Evolutionary conservation across 495 filamentous ascomycete species (phyloP), one percentile per base, ranked within the genome.

Genomic region (Parachaetomium inaequale): DNA sequence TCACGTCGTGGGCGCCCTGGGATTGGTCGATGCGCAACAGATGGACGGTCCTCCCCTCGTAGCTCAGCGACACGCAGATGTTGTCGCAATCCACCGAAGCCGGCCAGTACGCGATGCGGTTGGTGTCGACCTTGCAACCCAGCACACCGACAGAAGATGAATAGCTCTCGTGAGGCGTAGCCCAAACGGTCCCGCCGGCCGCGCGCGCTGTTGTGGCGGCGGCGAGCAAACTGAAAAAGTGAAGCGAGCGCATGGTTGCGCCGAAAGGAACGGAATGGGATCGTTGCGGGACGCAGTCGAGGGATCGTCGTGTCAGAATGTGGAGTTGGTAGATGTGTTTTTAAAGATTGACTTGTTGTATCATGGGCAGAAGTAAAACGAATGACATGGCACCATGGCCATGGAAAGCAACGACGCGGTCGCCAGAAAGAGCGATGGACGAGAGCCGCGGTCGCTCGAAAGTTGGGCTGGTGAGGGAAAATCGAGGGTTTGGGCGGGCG

Each of bases 71-170:
- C 15, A 81, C 64, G 70, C 79, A 81, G 57, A 81, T 70, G 58
- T 75, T 79, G 66, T 67, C 69, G 73, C 79, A 81, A 70, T 79
- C 77, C 46, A 80, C 74, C 0, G 76, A 71, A 11, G 54, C 56
- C 5, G 79, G 79, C 79, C 79, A 81, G 69, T 81, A 81, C 4
- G 79, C 79, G 50, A 80, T 68, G 46, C 77, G 75, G 56, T 81
- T 71, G 10, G 78, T 79, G 68, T 81, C 64, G 45, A 81, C 67
- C 50, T 81, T 78, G 72, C 79, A 81, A 31, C 79, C 79, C 42
- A 80, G 74, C 1, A 81, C 79, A 56, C 79, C 79, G 49, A 80
- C 67, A 3, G 78, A 80, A 3, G 77, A 79, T 0, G 78, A 80
- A 60, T 78, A 81, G 56, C 73, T 76, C 60, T 80, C 79, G 65